Evolutionary conservation across 805 yeast genomes (phyloP).

Genomic region (Wickerhamomyces queroliae): DNA sequence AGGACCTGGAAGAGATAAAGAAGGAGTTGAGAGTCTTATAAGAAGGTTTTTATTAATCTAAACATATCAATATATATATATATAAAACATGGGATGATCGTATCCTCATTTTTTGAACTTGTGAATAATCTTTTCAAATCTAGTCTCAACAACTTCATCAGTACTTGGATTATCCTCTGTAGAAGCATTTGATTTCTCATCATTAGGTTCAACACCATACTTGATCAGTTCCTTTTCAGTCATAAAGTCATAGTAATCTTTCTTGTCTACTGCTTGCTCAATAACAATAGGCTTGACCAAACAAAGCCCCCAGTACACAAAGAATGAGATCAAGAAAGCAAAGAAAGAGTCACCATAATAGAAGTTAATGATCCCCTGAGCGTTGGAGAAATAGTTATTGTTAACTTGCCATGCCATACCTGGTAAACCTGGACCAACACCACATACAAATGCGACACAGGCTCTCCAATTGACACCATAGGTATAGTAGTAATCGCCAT

Average conservation of each 20-base stretch:
- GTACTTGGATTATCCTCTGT: not conserved
- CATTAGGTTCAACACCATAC: slow-evolving; percentile 4
- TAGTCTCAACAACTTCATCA: not conserved
- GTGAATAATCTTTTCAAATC: not conserved
- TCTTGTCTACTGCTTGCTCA: slow-evolving; percentile 29
- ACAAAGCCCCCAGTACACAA: slow-evolving; percentile 29
- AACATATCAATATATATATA: not conserved
- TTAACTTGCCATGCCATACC: slow-evolving; percentile 36
- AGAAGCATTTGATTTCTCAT: not conserved
- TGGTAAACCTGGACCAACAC: slow-evolving; percentile 44
- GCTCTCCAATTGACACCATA: slow-evolving; percentile 40
- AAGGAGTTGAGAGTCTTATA: slow-evolving; percentile 52
- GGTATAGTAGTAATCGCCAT: slow-evolving; percentile 28
- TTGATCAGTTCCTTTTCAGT: slow-evolving; percentile 25
- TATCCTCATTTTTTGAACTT: not conserved
- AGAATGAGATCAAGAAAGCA: slow-evolving; percentile 34
- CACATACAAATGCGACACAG: slow-evolving; percentile 30
- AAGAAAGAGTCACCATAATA: slow-evolving; percentile 39
- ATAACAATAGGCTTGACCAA: slow-evolving; percentile 31
- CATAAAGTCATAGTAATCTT: slow-evolving; percentile 34
- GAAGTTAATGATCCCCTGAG: slow-evolving; percentile 34
- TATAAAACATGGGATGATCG: not conserved
- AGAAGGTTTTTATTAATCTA: not conserved
- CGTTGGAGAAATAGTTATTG: slow-evolving; percentile 19
- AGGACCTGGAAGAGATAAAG: slow-evolving; percentile 69